Base-by-base conservation (phyloP, 2,329 filamentous ascomycete species). In the Monosporascus cannonballus region DNA sequence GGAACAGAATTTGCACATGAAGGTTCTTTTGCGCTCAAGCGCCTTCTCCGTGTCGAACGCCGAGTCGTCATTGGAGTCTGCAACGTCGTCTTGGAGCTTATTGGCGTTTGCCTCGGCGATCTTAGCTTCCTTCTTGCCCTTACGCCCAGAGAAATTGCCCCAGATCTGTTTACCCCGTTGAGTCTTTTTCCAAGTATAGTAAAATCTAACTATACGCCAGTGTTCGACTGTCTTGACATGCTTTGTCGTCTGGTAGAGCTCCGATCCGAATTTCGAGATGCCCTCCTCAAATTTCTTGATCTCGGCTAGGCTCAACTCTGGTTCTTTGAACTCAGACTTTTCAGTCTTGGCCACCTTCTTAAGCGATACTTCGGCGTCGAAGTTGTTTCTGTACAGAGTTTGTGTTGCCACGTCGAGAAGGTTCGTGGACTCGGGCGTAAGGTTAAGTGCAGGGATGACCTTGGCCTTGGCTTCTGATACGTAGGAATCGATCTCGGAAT, bases 161-260 rank as follows among this genome's bases (percentile, higher is more conserved):
- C 94, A 96, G 22, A 99, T 85, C 61, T 94, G 85, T 65, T 83
- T 86, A 41, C 94, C 94, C 54, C 86, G 85, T 2, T 87, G 80
- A 0, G 90, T 90, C 71, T 97, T 97, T 74, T 99, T 99, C 94
- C 94, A 99, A 59, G 89, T 89, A 68, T 99, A 99, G 71, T 97
- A 99, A 67, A 89, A 95, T 3, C 94, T 88, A 25, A 96, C 90
- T 56, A 96, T 87, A 54, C 90, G 83, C 49, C 86, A 85, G 56
- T 91, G 85, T 41, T 83, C 84, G 60, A 94, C 83, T 0, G 86
- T 89, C 69, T 90, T 92, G 63, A 96, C 89, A 68, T 96, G 89
- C 60, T 88, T 85, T 59, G 86, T 90, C 54, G 97, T 87, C 47
- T 81, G 80, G 59, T 90, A 82, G 62, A 96, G 84, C 71, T 99